Evolutionary conservation across 192 early-diverging fungal species (phyloP).

Genomic region (Oehlia diaphana): DNA sequence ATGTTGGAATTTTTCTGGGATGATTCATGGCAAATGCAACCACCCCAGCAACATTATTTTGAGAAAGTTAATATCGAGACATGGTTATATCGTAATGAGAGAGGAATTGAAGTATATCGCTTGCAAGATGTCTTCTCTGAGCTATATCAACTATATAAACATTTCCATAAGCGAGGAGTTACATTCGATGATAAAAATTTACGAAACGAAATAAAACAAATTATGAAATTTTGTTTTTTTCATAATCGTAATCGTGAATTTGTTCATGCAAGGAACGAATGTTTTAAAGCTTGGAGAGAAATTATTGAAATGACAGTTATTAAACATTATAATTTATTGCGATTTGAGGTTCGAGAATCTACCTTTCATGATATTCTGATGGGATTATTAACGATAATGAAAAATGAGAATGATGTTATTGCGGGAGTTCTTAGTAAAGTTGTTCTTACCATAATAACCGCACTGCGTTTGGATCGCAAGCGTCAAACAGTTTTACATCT

Average conservation of each 20-base stretch:
- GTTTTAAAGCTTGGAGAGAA: conserved; percentile 80
- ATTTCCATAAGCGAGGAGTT: conserved; percentile 45
- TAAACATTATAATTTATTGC: conserved; percentile 63
- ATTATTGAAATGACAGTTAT: conserved; percentile 73
- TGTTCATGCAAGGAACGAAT: conserved; percentile 63
- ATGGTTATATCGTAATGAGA: conserved; percentile 53
- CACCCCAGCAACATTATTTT: conserved; percentile 41
- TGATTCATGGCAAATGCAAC: conserved; percentile 38
- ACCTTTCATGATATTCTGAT: conserved; percentile 69
- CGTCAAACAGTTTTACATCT: conserved; percentile 52
- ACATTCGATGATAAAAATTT: conserved; percentile 47
- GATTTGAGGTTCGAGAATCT: conserved; percentile 59
- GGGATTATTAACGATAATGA: conserved; percentile 63
- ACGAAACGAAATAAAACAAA: conserved; percentile 54
- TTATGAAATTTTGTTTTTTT: conserved; percentile 67
- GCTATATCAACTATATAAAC: conserved; percentile 48
- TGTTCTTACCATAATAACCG: conserved; percentile 55
- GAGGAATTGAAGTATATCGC: conserved; percentile 67
- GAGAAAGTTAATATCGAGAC: conserved; percentile 47
- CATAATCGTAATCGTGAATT: conserved; percentile 75
- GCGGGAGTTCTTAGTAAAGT: conserved; percentile 56
- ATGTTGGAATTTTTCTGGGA: conserved; percentile 64
- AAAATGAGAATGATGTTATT: conserved; percentile 47
- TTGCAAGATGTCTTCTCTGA: conserved; percentile 64
- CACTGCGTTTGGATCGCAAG: conserved; percentile 56